Base-by-base conservation (phyloP, 352 stramenopile species). In the Aphanomyces euteiches region DNA sequence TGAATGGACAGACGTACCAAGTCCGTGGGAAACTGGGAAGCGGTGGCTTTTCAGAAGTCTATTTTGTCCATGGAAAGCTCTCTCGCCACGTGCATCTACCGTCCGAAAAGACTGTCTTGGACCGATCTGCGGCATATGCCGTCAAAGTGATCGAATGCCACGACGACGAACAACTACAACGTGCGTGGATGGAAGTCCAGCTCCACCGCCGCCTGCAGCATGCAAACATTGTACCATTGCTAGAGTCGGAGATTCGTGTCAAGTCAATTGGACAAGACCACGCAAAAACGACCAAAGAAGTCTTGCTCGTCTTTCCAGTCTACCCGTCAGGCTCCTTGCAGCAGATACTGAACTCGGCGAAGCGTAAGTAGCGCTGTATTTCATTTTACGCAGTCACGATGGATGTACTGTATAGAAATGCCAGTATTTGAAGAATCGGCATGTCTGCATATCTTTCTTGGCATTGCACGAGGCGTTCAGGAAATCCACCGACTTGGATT, bases 1-100 rank as follows among this genome's bases (percentile, higher is more conserved):
- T 91, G 64, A 89, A 91, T 56, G 81, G 82, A 21, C 69, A 72
- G 47, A 70, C 74, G 73, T 91, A 85, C 67, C 76, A 84, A 59
- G 76, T 81, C 67, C 56, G 85, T 39, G 72, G 82, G 10, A 67
- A 73, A 58, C 67, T 96, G 3, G 87, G 74, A 4, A 85, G 89
- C 2, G 88, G 88, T 36, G 88, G 88, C 39, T 96, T 90, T 70
- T 81, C 85, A 36, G 73, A 78, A 12, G 88, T 95, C 48, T 84
- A 86, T 60, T 60, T 78, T 19, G 85, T 90, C 53, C 73, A 75
- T 19, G 78, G 81, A 10, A 73, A 76, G 37, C 28, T 37, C 12
- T 40, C 12, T 39, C 54, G 28, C 28, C 19, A 61, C n/a, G 54
- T 37, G 6, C 13, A 39, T 61, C 54, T 61, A 45, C 6, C 13